These are phyloP conservation scores for Tanozyma kutaoensis DNA, from an alignment of 805 yeast species.

Conservation along the genomic window DNA sequence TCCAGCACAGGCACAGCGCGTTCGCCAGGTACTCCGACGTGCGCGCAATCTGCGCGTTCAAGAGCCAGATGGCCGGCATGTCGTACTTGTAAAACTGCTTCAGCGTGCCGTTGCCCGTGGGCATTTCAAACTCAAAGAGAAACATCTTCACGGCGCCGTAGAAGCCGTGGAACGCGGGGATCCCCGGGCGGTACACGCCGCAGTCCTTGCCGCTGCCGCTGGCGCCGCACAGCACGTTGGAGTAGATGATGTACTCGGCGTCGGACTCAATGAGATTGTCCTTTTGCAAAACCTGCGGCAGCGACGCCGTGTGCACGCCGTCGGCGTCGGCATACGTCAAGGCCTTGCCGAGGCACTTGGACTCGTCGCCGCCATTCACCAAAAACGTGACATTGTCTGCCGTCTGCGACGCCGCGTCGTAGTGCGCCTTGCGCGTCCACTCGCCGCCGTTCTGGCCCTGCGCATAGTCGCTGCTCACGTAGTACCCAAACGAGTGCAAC, in stretches of 20 bases:
- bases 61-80: conserved; percentile 69
- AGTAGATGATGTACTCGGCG: conserved; percentile 46
- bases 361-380: conserved; percentile 45
- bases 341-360: conserved; percentile 58
- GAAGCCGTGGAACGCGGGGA: conserved; percentile 65
- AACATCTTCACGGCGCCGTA: conserved; percentile 59
- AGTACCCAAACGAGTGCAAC: conserved; percentile 48
- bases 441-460: conserved; percentile 22
- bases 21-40: conserved; percentile 57
- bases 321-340: conserved; percentile 46
- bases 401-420: conserved; percentile 32
- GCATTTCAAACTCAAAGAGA: conserved; percentile 57
- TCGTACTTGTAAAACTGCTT: too few relatives aligned
- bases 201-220: conserved; percentile 47
- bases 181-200: conserved; percentile 65
- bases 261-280: conserved; percentile 40
- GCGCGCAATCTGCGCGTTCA: conserved; percentile 62
- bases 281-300: conserved; percentile 33
- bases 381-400: conserved; percentile 57
- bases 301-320: conserved; percentile 35
- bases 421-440: conserved; percentile 53
- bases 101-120: conserved; percentile 16
- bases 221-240: conserved; percentile 41
- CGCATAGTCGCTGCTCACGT: conserved; percentile 30
- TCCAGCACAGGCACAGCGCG: conserved; percentile 63